Conservation (phyloP, 495 filamentous ascomycete genomes). For the Penicillium atrosanguineum region DNA sequence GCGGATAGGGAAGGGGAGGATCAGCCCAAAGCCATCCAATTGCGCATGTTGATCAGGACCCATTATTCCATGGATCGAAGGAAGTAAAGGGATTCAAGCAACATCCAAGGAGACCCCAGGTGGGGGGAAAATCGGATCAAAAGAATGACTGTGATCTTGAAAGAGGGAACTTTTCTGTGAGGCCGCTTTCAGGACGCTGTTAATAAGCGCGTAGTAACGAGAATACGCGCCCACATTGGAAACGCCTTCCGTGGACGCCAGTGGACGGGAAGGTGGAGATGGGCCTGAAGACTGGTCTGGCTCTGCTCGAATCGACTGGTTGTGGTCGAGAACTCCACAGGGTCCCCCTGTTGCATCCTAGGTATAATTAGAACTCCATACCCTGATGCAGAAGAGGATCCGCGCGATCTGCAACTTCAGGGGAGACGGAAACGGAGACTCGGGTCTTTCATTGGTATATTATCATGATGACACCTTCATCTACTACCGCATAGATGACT, state of each 20-base stretch:
- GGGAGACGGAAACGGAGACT: conserved; percentile 1
- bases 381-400: not conserved
- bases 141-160: conserved; percentile 34
- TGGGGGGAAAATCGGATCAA: conserved; percentile 16
- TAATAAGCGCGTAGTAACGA: conserved; percentile 13
- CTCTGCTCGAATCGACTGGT: not conserved
- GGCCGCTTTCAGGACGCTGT: conserved; percentile 26
- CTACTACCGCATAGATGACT: not conserved
- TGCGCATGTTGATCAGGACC: conserved; percentile 75
- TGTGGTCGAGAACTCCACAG: not conserved
- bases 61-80: conserved; percentile 57
- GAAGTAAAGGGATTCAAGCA: conserved; percentile 1
- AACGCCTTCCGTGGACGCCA: not conserved
- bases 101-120: not conserved
- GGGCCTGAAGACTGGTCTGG: not conserved
- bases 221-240: not conserved
- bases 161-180: conserved; percentile 14
- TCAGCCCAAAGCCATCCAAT: conserved; percentile 80
- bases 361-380: not conserved
- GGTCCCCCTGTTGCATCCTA: not conserved
- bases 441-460: not conserved
- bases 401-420: conserved; percentile 7
- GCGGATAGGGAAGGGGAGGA: conserved; percentile 83
- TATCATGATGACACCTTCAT: conserved; percentile 8
- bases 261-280: not conserved